Base-by-base conservation (phyloP, 306 rosid genomes). In the Leucaena leucocephala region DNA sequence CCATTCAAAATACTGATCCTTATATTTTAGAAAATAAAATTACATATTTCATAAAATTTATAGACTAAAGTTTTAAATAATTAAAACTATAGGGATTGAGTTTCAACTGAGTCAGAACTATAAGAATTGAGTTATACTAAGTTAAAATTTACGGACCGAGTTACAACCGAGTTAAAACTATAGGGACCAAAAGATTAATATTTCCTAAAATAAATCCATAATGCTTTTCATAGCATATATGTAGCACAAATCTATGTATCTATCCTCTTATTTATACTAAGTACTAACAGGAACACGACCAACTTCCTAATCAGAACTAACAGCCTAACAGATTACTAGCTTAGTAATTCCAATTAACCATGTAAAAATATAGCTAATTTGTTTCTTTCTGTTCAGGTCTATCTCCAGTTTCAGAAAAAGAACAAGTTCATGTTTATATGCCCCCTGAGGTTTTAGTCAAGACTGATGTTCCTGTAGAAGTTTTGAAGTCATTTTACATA, bases 391-490 rank as follows among this genome's bases (percentile, higher is more conserved):
- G 75, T n/a, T 76, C 79, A 67, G 72, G 78, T 73, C 68, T 57
- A 64, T 46, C 58, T 44, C 6, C 15, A 2, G 58, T 54, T 82
- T 49, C 50, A 63, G 81, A 57, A 76, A 87, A 80, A 81, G 85
- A 85, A 76, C 91, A 88, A 55, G 85, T 86, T 79, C 91, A 89
- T 82, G 91, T 72, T 68, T 82, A 85, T 54, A 86, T 91, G 91
- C 97, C 97, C 65, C 94, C 91, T 10, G 94, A 91, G 82, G 88
- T 91, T 74, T 78, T 89, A 62, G 45, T 86, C 74, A 78, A 74
- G 62, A 76, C 84, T 48, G 88, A 87, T 67, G 33, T 91, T 39
- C 79, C 84, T 33, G 64, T 78, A 73, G 82, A 76, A 39, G 85
- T 88, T 74, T 52, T 86, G 58, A 91, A 87, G 82, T 84, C 97